Percentiles rank a stretch among this genome's conserved stretches.
Evolutionary conservation across 352 stramenopile genomes (phyloP).

Genomic region (Phytophthora palmivora): DNA sequence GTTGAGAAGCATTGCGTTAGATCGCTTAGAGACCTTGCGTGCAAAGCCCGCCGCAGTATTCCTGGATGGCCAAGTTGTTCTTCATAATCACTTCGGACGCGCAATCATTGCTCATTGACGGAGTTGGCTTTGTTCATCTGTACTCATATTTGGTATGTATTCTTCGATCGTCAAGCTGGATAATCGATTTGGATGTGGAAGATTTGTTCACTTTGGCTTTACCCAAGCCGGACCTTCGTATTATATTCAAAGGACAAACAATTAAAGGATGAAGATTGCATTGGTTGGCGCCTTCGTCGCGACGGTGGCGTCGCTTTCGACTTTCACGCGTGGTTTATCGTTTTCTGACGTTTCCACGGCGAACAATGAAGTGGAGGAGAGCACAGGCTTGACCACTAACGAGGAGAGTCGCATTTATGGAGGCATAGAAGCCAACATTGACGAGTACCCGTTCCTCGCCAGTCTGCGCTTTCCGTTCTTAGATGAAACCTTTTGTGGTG

Average conservation of each 20-base stretch:
- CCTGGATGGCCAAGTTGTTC: no score
- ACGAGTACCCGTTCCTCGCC: conserved; percentile 60
- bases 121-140: no score
- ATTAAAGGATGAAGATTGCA: conserved; percentile 31
- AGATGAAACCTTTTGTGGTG: conserved; percentile 59
- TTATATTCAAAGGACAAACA: neutral
- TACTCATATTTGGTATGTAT: no score
- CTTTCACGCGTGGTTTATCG: conserved; percentile 21
- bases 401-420: conserved; percentile 37
- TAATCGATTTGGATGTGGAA: conserved; percentile 15
- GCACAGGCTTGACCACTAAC: conserved; percentile 27
- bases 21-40: no score
- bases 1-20: no score
- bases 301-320: conserved; percentile 15
- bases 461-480: conserved; percentile 49
- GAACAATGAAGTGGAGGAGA: neutral
- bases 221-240: neutral
- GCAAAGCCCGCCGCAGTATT: no score
- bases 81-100: no score
- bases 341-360: conserved; percentile 22
- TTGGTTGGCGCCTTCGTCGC: conserved; percentile 14
- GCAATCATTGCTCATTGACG: no score
- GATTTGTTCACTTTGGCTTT: conserved; percentile 34
- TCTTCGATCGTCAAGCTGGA: no score
- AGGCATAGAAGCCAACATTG: conserved; percentile 17